Conservation (phyloP, 148 eudicot species). For the Tetragonia tetragonoides region DNA sequence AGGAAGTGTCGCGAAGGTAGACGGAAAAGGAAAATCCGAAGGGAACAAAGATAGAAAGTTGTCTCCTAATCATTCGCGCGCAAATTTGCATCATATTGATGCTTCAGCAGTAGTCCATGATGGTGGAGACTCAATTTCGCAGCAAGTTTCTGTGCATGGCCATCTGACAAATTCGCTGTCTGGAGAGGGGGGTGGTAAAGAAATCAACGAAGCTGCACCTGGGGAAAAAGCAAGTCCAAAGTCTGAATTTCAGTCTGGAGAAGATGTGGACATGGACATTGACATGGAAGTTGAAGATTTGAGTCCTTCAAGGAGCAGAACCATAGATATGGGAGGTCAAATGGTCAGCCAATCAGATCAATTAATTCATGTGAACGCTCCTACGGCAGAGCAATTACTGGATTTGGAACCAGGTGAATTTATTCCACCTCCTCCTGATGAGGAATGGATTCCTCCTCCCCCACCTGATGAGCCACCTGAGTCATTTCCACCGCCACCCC, state of each 20-base stretch:
- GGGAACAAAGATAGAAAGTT: conserved; percentile 19
- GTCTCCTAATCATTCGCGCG: conserved; percentile 26
- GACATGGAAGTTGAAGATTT: conserved; percentile 95
- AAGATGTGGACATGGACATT: conserved; percentile 90
- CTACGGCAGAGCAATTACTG: conserved; percentile 23
- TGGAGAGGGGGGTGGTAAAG: conserved; percentile 30
- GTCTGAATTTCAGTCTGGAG: conserved; percentile 33
- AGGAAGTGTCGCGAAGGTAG: conserved; percentile 17
- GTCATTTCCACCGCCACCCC: conserved; percentile 42
- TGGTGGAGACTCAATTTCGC: conserved; percentile 15
- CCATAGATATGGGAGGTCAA: conserved; percentile 17
- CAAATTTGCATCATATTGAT: conserved; percentile 25
- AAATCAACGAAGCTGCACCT: conserved; percentile 25
- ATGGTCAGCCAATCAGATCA: conserved; percentile 26
- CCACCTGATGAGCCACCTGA: conserved; percentile 89
- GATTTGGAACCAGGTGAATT: conserved; percentile 23
- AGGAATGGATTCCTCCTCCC: conserved; percentile 91
- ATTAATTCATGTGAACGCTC: conserved; percentile 28
- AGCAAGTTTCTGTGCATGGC: conserved; percentile 21
- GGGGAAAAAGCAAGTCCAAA: conserved; percentile 30
- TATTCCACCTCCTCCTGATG: conserved; percentile 77
- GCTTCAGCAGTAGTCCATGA: conserved; percentile 12
- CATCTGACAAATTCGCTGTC: conserved; percentile 10
- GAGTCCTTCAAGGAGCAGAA: conserved; percentile 21
- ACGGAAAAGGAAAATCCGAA: conserved; percentile 23